Base-by-base conservation (phyloP, 169 alveolate genomes). In the Plasmodium adleri region DNA sequence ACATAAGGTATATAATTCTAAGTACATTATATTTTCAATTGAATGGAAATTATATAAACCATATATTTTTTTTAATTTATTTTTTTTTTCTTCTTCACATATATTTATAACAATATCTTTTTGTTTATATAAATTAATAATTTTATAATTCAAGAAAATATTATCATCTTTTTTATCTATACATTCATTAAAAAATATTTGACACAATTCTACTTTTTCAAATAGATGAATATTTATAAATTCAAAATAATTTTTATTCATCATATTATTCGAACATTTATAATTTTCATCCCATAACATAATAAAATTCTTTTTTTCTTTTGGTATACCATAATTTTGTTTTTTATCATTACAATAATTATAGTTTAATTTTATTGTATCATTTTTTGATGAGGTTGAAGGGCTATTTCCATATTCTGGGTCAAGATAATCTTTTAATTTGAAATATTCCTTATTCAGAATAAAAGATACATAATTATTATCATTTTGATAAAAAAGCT, bases 1-100 rank as follows among this genome's bases (percentile, higher is more conserved):
- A 43, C 92, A 86, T 20, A 86, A 71, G 13, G 87, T 71, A 59
- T 72, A 86, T 45, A 86, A 64, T 73, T 86, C 92, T 20, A 86
- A 26, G 50, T 47, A 72, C 24, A 70, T 63, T 26, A 86, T 86
- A 32, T 86, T 86, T 86, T 86, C 76, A 45, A 86, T 26, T 6
- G 70, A 52, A 54, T 72, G 86, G 52, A 86, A 86, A 86, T 86
- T 72, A 50, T 86, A 72, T 64, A 72, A 70, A n/a, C 47, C 47
- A 60, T 60, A 71, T 5, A 9, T 58, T 72, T 66, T 58, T 72
- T 66, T 32, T 28, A 22, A 2, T 62, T 60, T 17, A 15, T 56
- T 56, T 24, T n/a, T 50, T 12, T 15, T 56, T 15, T n/a, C 49
- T 73, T 13, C 7, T 39, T 59, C 20, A 5, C 49, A 1, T 45